Evolutionary conservation across 139 green algal species (phyloP), one percentile per base, ranked within the genome.

Genomic region (Chlamydomonas schloesseri): DNA sequence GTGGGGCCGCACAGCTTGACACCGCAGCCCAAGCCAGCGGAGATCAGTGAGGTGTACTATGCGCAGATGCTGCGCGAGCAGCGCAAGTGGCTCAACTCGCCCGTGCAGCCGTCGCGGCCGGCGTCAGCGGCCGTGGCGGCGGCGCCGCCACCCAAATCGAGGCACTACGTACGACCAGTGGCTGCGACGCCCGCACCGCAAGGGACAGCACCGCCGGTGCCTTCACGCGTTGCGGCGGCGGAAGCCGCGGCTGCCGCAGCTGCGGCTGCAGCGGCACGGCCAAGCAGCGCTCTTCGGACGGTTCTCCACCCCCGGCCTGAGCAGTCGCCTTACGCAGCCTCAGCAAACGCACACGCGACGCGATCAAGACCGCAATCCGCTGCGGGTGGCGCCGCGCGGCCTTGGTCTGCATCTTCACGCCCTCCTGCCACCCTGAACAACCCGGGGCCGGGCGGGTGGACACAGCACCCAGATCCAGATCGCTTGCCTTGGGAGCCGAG

Each of bases 61-160:
- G 79, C 79, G 3, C 79, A 85, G 20, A 55, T 85, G 0, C 31
- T 85, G 46, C 79, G 79, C 21, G 65, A 85, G 47, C 79, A 76
- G 47, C 79, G 79, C 33, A 68, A 53, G 23, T 85, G 79, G 79
- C 68, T 85, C 47, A 85, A 85, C 31, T 67, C 21, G 1, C 79
- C 79, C 21, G 79, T 31, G 53, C 65, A 85, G 79, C 79, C 79
- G 46, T 47, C 65, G 5, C 47, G 67, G 31, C 79, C 67, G 4
- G 4, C 57, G 0, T 77, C 67, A 5, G 67, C 79, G 0, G 79
- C 33, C 0, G 46, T 24, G 3, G 9, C 29, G 4, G n/a, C 67
- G 0, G 20, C n/a, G 18, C 64, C 65, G 46, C 64, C 29, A 37
- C 29, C 64, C 29, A 5, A 6, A 6, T 53, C 62, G 0, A 28